Base-by-base conservation (phyloP, 2,329 filamentous ascomycete species). In the Aureobasidium sp. region DNA sequence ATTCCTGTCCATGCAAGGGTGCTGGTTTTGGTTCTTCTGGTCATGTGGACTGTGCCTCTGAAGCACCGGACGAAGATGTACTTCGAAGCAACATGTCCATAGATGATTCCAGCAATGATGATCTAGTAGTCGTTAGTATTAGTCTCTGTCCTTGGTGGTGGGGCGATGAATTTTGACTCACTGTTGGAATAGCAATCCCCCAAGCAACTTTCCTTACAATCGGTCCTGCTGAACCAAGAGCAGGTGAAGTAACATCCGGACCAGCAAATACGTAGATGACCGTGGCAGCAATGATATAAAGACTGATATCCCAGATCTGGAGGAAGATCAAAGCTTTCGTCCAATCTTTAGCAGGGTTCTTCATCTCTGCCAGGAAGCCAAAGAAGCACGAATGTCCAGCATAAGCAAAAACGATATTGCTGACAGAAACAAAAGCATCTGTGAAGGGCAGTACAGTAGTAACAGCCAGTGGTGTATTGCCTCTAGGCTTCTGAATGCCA, bases 351-450 rank as follows among this genome's bases (percentile, higher is more conserved):
- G 21, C 72, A 0, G 86, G 85, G 59, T 85, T 76, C 68, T 83
- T 81, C 68, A 89, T 76, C 70, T 89, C 86, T 37, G 81, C 79
- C 67, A 86, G 84, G 70, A 89, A 82, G 60, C 78, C 79, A 73
- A 88, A 87, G 76, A 87, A 89, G 58, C 83, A 21, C 1, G 21
- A 21, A 21, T 21, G 21, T 21, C 21, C 85, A 59, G 74, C 76
- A 69, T 64, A 90, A 61, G 88, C 86, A 64, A 91, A 86, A 62
- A 89, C 80, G 57, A 90, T 90, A 74, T 90, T 89, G 69, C 79
- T 81, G 42, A 88, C 80, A 30, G 83, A 80, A 15, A 84, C 78
- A 69, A 88, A 86, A 25, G 77, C 84, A 34, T 82, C 76, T 49
- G 77, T 76, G 42, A 88, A 71, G 25, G 60, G 63, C 27, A 67